Evolutionary conservation across 352 stramenopile species (phyloP).

Genomic region (Globisporangium nunn): DNA sequence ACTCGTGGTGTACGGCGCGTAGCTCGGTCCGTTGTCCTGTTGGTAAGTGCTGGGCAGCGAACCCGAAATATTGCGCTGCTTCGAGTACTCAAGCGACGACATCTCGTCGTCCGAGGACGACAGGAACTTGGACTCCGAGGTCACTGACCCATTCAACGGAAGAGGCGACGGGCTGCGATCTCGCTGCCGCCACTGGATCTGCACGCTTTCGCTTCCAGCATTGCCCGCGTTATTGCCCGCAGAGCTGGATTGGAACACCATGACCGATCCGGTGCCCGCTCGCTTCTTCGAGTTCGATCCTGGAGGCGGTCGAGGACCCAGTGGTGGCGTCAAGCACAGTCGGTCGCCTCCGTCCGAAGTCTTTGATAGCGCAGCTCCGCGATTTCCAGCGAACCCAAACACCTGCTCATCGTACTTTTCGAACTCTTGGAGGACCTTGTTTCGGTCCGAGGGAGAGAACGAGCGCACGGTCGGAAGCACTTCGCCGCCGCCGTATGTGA

Average conservation of each 20-base stretch:
- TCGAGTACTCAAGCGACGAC: constrained; percentile 15
- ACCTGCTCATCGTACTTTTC: constrained; percentile 71
- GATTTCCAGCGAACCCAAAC: constrained; percentile 31
- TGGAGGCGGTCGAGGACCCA: constrained; percentile 26
- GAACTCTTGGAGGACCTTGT: constrained; percentile 40
- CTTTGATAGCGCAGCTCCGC: constrained; percentile 20
- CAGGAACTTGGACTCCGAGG: constrained; percentile 27
- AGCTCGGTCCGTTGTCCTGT: constrained; percentile 32
- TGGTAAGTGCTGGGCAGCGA: constrained; percentile 63
- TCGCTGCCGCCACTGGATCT: constrained; percentile 33
- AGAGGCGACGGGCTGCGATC: constrained; percentile 37
- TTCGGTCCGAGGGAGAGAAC: constrained; percentile 38
- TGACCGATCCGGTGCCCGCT: constrained; percentile 18
- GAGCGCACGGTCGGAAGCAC: constrained; percentile 39
- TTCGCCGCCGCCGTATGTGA: constrained; percentile 28
- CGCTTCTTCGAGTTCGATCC: constrained; percentile 41
- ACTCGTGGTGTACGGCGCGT: constrained; percentile 44
- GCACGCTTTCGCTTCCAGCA: constrained; percentile 22
- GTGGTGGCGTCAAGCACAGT: constrained; percentile 41
- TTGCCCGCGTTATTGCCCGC: constrained; percentile 14
- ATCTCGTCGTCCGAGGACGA: constrained; percentile 26
- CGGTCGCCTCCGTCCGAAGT: constrained; percentile 37
- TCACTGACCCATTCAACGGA: constrained; percentile 27
- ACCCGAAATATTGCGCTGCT: constrained; percentile 32
- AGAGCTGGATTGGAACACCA: constrained; percentile 26